Percentiles rank a stretch among this genome's conserved stretches.
Evolutionary conservation across 2,329 filamentous ascomycete genomes (phyloP).

Genomic region (Calonectria multiphialidica): DNA sequence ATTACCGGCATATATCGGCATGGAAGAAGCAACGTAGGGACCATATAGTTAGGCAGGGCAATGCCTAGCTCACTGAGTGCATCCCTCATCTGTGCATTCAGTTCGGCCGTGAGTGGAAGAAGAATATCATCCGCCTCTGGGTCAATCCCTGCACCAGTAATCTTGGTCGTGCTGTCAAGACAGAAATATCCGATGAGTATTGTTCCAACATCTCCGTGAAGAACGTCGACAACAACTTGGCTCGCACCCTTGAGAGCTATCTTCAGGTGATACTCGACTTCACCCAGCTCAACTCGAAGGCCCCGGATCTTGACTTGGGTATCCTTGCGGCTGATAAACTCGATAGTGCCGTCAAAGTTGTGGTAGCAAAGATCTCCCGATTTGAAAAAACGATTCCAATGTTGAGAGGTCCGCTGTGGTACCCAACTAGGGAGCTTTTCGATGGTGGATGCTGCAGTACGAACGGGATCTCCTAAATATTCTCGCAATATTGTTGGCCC

Average conservation of each 20-base stretch:
- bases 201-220: background rate
- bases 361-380: background rate
- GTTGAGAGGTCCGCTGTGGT: background rate
- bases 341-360: background rate
- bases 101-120: background rate
- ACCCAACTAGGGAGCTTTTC: background rate
- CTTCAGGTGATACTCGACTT: background rate
- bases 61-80: background rate
- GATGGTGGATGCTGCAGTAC: background rate
- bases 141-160: background rate
- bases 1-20: constrained; percentile 9
- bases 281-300: background rate
- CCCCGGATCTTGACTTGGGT: background rate
- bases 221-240: background rate
- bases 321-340: background rate
- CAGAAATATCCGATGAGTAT: background rate
- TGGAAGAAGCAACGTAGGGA: constrained; percentile 29
- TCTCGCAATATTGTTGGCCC: background rate
- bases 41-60: constrained; percentile 31
- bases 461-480: background rate
- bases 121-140: background rate
- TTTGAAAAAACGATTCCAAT: background rate
- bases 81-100: background rate
- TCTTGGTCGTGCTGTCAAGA: background rate
- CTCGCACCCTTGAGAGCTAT: background rate